Evolutionary conservation across 202 grass and related monocot species (phyloP).

Genomic region (Brachypodium distachyon): DNA sequence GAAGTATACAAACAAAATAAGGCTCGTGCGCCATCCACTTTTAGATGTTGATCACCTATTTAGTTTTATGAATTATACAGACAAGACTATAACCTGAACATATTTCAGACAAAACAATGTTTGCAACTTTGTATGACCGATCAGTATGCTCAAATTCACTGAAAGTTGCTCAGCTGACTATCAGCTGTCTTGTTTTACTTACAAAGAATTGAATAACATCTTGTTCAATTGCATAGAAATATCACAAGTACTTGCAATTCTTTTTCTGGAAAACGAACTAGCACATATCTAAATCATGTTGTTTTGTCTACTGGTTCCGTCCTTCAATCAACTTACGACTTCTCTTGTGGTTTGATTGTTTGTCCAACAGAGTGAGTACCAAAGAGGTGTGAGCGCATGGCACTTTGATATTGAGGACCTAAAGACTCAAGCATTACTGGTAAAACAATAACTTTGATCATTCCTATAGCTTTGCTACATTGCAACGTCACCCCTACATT

Average conservation of each 20-base stretch:
- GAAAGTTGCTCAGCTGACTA: background rate
- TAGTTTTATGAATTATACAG: background rate
- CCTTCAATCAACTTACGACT: background rate
- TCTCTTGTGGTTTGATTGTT: conserved; percentile 10
- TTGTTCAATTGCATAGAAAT: background rate
- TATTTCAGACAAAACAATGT: conserved; percentile 4
- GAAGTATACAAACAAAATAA: background rate
- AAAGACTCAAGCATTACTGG: conserved; percentile 91
- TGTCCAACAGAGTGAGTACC: conserved; percentile 64
- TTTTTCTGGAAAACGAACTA: background rate
- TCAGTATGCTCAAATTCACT: background rate
- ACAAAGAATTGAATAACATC: background rate
- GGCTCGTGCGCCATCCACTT: background rate
- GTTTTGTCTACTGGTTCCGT: too few relatives aligned
- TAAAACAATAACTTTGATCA: conserved; percentile 20
- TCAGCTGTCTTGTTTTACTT: background rate
- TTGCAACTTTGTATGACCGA: background rate
- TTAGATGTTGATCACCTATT: background rate
- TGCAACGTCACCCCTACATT: background rate
- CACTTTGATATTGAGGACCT: conserved; percentile 98
- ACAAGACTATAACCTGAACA: background rate
- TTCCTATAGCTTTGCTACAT: background rate
- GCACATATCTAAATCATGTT: too few relatives aligned
- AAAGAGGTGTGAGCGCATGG: conserved; percentile 96
- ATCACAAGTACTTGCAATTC: background rate